Evolutionary conservation across 805 yeast genomes (phyloP).

Genomic region (Sugiyamaella chiloensis): DNA sequence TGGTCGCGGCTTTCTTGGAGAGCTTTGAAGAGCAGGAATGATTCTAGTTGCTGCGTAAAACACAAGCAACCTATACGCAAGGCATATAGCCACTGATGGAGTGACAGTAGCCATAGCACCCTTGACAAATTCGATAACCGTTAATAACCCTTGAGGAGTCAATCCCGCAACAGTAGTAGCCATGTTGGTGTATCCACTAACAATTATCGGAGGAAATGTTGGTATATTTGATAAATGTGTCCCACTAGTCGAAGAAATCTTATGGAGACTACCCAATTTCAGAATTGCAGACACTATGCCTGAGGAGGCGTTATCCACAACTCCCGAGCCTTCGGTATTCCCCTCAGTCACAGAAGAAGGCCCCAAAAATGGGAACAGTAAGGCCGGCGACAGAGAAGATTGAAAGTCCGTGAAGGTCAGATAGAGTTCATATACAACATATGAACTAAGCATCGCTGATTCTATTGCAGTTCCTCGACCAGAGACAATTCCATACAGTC

Average conservation of each 20-base stretch:
- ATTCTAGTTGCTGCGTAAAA: conserved; percentile 90
- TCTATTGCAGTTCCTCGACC: conserved; percentile 89
- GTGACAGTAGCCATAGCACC: conserved; percentile 64
- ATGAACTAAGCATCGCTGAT: conserved; percentile 79
- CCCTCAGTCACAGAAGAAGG: not conserved
- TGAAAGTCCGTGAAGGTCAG: conserved; percentile 89
- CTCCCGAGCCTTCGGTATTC: not conserved
- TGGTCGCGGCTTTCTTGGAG: conserved; percentile 6
- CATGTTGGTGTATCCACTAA: conserved; percentile 37
- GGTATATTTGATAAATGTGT: conserved; percentile 20
- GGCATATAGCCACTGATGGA: conserved; percentile 73
- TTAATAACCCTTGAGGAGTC: conserved; percentile 39
- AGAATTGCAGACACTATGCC: conserved; percentile 6
- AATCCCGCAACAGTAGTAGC: conserved; percentile 36
- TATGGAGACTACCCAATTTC: not conserved
- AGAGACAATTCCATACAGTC: conserved; percentile 78
- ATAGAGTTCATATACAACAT: conserved; percentile 88
- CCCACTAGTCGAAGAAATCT: not conserved
- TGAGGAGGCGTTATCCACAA: too few relatives aligned
- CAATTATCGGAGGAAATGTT: conserved; percentile 37
- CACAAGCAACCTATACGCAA: conserved; percentile 81
- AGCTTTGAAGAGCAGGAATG: conserved; percentile 54
- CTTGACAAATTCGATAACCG: conserved; percentile 42
- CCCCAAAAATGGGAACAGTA: conserved; percentile 18
- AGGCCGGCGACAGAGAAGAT: conserved; percentile 20